Evolutionary conservation across 2,329 filamentous ascomycete species (phyloP), one percentile per base, ranked within the genome.

Genomic region (Helotiales sp.): DNA sequence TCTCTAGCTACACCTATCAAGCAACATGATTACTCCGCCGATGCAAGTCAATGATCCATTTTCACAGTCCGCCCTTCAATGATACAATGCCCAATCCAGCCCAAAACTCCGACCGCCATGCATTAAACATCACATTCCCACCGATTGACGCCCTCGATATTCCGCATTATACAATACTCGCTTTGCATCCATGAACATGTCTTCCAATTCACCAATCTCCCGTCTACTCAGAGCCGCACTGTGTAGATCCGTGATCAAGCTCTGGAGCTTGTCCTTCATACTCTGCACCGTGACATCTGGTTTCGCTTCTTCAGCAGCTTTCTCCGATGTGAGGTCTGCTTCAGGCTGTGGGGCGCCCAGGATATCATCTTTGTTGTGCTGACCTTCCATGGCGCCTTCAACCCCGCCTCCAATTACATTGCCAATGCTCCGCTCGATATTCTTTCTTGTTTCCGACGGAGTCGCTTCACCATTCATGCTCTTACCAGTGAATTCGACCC

Each of bases 141-240:
- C 47, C 24, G 36, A 36, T 24, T 44, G 17, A 58, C 80, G 72
- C 34, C 82, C 80, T 60, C 88, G 80, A 66, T 77, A 77, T 66
- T 86, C 86, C 15, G 90, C 90, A 55, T 87, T 84, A 70, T 89
- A 89, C 52, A 93, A 79, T 71, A 89, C 85, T 62, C 83, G 80
- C 71, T 89, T 87, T 63, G 93, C 84, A 71, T 93, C 88, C 76
- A 93, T 90, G 69, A 95, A 79, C 66, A 91, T 76, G 69, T 93
- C 88, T 68, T 95, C 90, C 63, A 95, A 80, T 69, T 87, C 80
- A 58, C 86, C 81, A 53, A 91, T 83, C 60, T 90, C 85, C 10
- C 82, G 78, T 10, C 83, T 79, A 15, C 84, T 84, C 40, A 96
- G 73, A 15, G 81, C 77, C 22, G 85, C 78, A 27, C 74, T 75